Evolutionary conservation across 1,139 yeast genomes (phyloP).

Genomic region (Suhomyces anneliseae): DNA sequence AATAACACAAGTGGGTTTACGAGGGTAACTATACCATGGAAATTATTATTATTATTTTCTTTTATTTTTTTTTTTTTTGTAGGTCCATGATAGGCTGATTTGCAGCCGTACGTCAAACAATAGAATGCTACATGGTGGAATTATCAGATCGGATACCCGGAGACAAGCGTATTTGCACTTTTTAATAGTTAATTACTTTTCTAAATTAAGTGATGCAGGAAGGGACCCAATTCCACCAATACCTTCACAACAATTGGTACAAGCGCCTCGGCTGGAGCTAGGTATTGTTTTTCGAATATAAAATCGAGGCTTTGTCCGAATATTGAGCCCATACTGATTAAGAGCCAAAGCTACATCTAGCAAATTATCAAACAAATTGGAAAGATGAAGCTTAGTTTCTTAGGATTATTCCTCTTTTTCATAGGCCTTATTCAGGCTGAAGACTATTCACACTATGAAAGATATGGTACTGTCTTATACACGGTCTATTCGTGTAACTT

Average conservation of each 20-base stretch:
- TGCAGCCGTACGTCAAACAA: constrained; percentile 7
- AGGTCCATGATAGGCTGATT: not conserved
- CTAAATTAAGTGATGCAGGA: not conserved
- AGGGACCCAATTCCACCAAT: not conserved
- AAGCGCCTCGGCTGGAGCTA: not conserved
- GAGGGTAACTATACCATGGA: not conserved
- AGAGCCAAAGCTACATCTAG: no score
- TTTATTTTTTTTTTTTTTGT: not conserved
- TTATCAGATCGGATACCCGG: not conserved
- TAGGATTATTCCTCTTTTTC: constrained; percentile 1
- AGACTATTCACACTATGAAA: not conserved
- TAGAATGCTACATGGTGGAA: not conserved
- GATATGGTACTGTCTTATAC: constrained; percentile 8
- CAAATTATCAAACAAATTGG: not conserved
- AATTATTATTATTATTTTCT: no score
- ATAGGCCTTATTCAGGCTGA: not conserved
- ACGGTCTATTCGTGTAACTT: constrained; percentile 21
- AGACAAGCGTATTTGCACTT: not conserved
- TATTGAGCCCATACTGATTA: not conserved
- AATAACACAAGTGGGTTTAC: not conserved
- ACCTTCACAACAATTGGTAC: not conserved
- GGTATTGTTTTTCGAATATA: not conserved
- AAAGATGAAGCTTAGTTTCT: not conserved
- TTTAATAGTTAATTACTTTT: not conserved
- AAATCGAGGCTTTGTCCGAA: constrained; percentile 1